These are phyloP conservation scores for Phtheirospermum japonicum DNA, from an alignment of 257 asterid species.

Conservation along the genomic window DNA sequence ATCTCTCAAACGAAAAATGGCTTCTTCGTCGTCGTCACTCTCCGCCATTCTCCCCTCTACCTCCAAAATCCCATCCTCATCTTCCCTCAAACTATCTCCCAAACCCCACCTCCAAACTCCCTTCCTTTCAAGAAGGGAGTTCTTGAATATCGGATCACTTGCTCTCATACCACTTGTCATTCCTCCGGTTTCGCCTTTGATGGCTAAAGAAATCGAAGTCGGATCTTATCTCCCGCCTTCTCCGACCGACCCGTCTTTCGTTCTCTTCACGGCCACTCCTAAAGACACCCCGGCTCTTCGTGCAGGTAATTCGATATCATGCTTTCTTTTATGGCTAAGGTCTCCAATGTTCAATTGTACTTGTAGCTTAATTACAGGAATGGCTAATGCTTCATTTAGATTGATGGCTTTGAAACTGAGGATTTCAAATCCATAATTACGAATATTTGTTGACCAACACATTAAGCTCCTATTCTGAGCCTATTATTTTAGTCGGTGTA, in stretches of 20 bases:
- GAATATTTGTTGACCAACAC: no score
- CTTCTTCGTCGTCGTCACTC: constrained; percentile 31
- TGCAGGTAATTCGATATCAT: no score
- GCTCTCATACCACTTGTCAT: constrained; percentile 46
- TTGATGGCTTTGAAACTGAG: no score
- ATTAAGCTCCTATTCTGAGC: no score
- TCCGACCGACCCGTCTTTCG: constrained; percentile 75
- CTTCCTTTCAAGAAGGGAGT: constrained; percentile 52
- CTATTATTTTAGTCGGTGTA: not conserved
- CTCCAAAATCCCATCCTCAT: constrained; percentile 33
- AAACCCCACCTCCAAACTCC: constrained; percentile 27
- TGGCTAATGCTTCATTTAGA: no score
- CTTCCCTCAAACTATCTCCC: constrained; percentile 19
- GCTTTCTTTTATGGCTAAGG: no score
- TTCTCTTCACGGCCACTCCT: constrained; percentile 70
- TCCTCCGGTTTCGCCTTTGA: constrained; percentile 41
- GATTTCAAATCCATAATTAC: no score
- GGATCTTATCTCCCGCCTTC: constrained; percentile 82
- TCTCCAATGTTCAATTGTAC: no score
- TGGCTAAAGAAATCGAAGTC: constrained; percentile 77
- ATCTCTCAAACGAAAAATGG: constrained; percentile 36
- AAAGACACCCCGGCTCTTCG: constrained; percentile 99
- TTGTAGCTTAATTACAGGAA: no score
- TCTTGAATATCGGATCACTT: constrained; percentile 54
- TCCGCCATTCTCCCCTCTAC: constrained; percentile 32